Base-by-base conservation (phyloP, 495 filamentous ascomycete genomes). In the Penicillium bialowiezense region DNA sequence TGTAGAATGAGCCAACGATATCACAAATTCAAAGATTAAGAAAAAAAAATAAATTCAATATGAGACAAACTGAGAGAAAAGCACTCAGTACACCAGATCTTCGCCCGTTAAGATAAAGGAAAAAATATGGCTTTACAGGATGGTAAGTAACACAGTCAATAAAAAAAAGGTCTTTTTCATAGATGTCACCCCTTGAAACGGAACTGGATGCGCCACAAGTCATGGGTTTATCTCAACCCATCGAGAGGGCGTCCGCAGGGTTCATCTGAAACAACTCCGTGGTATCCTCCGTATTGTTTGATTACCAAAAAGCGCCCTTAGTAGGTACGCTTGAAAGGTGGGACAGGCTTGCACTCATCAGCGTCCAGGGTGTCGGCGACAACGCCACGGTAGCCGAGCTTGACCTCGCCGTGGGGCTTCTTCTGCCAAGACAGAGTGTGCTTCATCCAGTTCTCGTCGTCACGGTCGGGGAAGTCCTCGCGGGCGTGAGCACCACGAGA, bases 391-490 rank as follows among this genome's bases (percentile, higher is more conserved):
- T 96, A 95, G 48, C 75, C 73, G 26, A 95, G 69, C 36, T 91
- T 83, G 41, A 91, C 79, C 69, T 85, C 78, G 54, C 87, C 87
- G 59, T 92, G 89, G 36, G 87, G 85, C 63, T 85, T 67, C 85
- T 90, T 90, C 81, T 97, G 92, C 83, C 84, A 97, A 58, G 83
- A 87, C 54, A 97, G 80, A 29, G 86, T 95, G 80, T 97, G 92
- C 82, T 96, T 97, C 92, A 96, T 97, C 93, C 93, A 97, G 58
- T 93, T 84, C 70, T 81, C 74, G 64, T 97, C 92, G 64, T 97
- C 89, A 73, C 92, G 80, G 0, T 97, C 89, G 28, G 91, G 90
- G 79, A 74, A 97, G 65, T 97, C 92, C 75, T 97, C 92, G 56
- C 92, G 82, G 53, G 92, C 92, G 71, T 97, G 92, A 28, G 91